Evolutionary conservation across 805 yeast species (phyloP).

Genomic region (Candida odintsovae): DNA sequence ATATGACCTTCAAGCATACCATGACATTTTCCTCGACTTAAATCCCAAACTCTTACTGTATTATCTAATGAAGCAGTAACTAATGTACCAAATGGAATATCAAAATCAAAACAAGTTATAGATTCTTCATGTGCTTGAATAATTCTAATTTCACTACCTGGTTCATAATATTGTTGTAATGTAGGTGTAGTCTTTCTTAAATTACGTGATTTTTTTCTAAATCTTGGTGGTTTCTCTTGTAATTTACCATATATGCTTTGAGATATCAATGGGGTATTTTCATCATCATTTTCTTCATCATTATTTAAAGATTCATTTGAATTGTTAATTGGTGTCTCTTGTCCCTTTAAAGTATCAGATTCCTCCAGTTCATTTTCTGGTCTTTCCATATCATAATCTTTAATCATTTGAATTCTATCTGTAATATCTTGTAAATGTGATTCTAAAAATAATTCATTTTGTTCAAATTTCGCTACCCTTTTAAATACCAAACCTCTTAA

Average conservation of each 20-base stretch:
- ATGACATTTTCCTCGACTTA: slow-evolving; percentile 45
- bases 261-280: slow-evolving; percentile 28
- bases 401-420: slow-evolving; percentile 37
- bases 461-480: slow-evolving; percentile 54
- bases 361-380: slow-evolving; percentile 21
- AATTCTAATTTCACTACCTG: slow-evolving; percentile 48
- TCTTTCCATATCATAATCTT: slow-evolving; percentile 32
- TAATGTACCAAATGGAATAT: slow-evolving; percentile 67
- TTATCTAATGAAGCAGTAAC: slow-evolving; percentile 78
- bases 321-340: slow-evolving; percentile 3
- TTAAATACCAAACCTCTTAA: slow-evolving; percentile 52
- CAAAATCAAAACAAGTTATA: slow-evolving; percentile 59
- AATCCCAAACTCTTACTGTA: slow-evolving; percentile 80
- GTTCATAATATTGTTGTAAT: slow-evolving; percentile 54
- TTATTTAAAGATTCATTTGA: slow-evolving; percentile 6
- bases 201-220: slow-evolving; percentile 25
- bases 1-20: slow-evolving; percentile 56
- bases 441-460: slow-evolving; percentile 52
- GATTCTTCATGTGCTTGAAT: slow-evolving; percentile 48
- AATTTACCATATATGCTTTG: slow-evolving; percentile 41
- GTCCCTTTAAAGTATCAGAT: neutral
- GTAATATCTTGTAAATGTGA: slow-evolving; percentile 38
- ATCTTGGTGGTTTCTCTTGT: slow-evolving; percentile 29
- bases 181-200: slow-evolving; percentile 53
- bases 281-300: slow-evolving; percentile 6